phyloP scores from a whole-genome alignment of 768 basidiomycete genomes.

The Boletus rubroflammeus region DNA sequence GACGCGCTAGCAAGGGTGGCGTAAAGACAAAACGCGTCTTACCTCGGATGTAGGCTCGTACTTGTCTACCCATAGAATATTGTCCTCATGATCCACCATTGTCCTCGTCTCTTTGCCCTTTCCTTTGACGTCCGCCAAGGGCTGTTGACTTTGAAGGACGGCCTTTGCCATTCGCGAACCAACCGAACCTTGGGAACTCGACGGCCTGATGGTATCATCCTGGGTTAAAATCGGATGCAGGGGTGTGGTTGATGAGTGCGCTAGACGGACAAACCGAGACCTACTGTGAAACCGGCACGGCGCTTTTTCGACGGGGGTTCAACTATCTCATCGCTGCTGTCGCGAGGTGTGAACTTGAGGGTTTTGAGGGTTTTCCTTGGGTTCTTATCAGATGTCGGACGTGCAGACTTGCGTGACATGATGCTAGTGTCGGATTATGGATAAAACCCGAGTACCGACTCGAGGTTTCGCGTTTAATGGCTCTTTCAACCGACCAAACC shows the following conservation, averaged over 20 bases:
- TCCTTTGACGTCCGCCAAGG: conserved; percentile 18
- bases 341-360: conserved; percentile 15
- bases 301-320: conserved; percentile 24
- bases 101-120: conserved; percentile 18
- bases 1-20: background rate
- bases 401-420: conserved; percentile 21
- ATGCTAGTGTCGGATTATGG: no score
- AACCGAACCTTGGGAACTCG: conserved; percentile 3
- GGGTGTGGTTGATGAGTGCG: conserved; percentile 7
- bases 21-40: conserved; percentile 6
- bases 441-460: background rate
- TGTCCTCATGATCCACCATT: conserved; percentile 25
- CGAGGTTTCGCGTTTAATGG: no score
- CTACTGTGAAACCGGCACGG: conserved; percentile 11
- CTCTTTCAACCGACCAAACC: background rate
- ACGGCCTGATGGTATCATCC: conserved; percentile 7
- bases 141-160: background rate
- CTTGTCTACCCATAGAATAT: conserved; percentile 57
- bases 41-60: conserved; percentile 62
- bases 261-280: background rate
- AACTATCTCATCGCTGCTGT: conserved; percentile 9
- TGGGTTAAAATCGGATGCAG: conserved; percentile 22
- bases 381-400: conserved; percentile 7
- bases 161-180: background rate
- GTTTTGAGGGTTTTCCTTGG: conserved; percentile 21